Conservation (phyloP, 2,329 filamentous ascomycete species). For the Ilyonectria destructans region DNA sequence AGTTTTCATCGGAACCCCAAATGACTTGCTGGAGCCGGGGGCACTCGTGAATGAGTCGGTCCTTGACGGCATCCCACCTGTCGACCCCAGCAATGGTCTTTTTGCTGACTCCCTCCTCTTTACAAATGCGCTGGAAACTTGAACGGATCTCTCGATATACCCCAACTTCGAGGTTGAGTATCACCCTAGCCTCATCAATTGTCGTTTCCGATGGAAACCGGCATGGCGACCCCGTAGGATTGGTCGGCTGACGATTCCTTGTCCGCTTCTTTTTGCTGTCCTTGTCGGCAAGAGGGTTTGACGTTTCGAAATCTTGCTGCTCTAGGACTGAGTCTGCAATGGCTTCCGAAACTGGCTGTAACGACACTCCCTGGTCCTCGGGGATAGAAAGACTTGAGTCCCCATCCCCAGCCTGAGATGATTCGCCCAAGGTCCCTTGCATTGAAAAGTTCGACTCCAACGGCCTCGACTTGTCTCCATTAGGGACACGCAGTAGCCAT, state of each 20-base stretch:
- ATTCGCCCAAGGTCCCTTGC: conserved; percentile 2
- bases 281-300: conserved; percentile 28
- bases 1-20: conserved; percentile 69
- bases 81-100: conserved; percentile 84
- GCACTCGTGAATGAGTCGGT: conserved; percentile 76
- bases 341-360: conserved; percentile 15
- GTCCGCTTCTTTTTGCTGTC: conserved; percentile 69
- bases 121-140: conserved; percentile 80
- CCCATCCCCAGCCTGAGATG: conserved; percentile 22
- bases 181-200: conserved; percentile 82
- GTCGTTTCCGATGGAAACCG: conserved; percentile 89
- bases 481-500: conserved; percentile 76
- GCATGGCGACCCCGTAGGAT: conserved; percentile 78
- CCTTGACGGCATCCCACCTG: conserved; percentile 81
- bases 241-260: conserved; percentile 79
- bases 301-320: conserved; percentile 6
- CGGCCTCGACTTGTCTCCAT: conserved; percentile 67
- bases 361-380: conserved; percentile 20
- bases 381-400: conserved; percentile 24
- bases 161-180: conserved; percentile 75
- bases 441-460: conserved; percentile 31
- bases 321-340: neutral
- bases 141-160: conserved; percentile 77
- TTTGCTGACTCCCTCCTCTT: conserved; percentile 77
- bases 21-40: conserved; percentile 76